These are phyloP conservation scores for Penicillium sclerotiorum DNA, from an alignment of 2,329 filamentous ascomycete species.

Conservation along the genomic window DNA sequence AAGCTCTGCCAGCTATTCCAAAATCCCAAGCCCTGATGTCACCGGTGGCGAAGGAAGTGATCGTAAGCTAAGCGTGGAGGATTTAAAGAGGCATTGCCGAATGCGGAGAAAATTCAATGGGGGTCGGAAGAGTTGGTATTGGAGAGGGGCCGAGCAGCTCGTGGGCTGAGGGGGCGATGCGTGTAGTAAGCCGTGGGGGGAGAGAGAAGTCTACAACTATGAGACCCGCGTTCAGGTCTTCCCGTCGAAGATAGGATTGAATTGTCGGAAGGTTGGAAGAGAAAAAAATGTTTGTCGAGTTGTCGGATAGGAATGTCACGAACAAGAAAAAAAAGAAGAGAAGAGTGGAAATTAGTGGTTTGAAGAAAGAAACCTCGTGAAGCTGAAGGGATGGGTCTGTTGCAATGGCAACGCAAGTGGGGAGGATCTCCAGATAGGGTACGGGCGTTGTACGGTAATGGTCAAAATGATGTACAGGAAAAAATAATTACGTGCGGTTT, in stretches of 20 bases:
- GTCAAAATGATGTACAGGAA: slow-evolving; percentile 1
- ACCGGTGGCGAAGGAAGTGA: slow-evolving; percentile 21
- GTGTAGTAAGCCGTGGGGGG: background rate
- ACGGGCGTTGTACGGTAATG: slow-evolving; percentile 15
- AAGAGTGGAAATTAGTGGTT: slow-evolving; percentile 27
- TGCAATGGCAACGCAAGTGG: slow-evolving; percentile 47
- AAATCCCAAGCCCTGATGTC: slow-evolving; percentile 24
- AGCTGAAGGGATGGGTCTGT: slow-evolving; percentile 45
- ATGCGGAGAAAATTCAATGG: slow-evolving; percentile 9
- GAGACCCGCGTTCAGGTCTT: too few species aligned
- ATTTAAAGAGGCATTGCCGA: slow-evolving; percentile 35
- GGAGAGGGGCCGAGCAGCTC: slow-evolving; percentile 25
- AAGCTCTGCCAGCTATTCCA: background rate
- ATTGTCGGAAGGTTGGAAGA: background rate
- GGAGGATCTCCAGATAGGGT: slow-evolving; percentile 42
- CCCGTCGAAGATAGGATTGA: background rate
- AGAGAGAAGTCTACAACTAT: slow-evolving; percentile 6
- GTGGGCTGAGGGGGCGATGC: slow-evolving; percentile 22
- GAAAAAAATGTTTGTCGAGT: slow-evolving; percentile 12
- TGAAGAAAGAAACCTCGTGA: slow-evolving; percentile 38
- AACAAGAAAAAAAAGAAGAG: slow-evolving; percentile 25
- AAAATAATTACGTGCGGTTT: too few species aligned
- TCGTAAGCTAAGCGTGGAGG: slow-evolving; percentile 18
- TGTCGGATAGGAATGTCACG: slow-evolving; percentile 27
- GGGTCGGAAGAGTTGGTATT: slow-evolving; percentile 19